phyloP scores from a whole-genome alignment of 495 filamentous ascomycete genomes.

The Talaromyces ruber region DNA sequence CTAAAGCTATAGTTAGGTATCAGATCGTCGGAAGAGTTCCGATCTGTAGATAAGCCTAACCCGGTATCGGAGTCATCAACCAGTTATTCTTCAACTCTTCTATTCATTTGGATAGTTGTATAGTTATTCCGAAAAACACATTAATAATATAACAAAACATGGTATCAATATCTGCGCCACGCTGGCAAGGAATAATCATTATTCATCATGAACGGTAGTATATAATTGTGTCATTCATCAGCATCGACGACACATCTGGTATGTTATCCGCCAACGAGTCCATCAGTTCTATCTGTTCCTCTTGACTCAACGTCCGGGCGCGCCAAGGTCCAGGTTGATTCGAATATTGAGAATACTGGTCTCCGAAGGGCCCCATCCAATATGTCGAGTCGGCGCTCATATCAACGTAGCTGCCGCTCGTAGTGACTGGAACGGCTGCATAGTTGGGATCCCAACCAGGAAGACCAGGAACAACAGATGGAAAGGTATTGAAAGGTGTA shows the following conservation, averaged over 20 bases:
- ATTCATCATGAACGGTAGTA: conserved; percentile 29
- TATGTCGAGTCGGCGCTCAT: conserved; percentile 29
- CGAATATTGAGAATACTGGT: conserved; percentile 44
- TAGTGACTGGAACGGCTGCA: conserved; percentile 32
- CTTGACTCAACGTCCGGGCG: conserved; percentile 56
- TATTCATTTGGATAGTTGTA: not conserved
- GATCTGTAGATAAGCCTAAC: not conserved
- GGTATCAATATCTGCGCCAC: not conserved
- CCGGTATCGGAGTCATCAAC: not conserved
- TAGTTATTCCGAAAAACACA: not conserved
- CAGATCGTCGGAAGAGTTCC: not conserved
- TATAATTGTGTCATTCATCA: conserved; percentile 50
- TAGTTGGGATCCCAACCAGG: conserved; percentile 41
- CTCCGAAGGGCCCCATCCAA: conserved; percentile 33
- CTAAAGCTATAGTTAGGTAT: not conserved
- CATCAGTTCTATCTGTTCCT: conserved; percentile 66
- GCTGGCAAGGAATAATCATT: not conserved
- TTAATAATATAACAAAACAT: not conserved
- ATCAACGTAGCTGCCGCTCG: conserved; percentile 32
- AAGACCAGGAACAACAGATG: conserved; percentile 34
- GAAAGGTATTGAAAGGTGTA: conserved; percentile 37
- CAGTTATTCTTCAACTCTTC: not conserved
- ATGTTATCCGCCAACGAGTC: conserved; percentile 56
- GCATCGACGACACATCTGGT: conserved; percentile 35
- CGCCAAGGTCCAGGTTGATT: conserved; percentile 39